Base-by-base conservation (phyloP, 129 eudicot species). In the Calendula officinalis region DNA sequence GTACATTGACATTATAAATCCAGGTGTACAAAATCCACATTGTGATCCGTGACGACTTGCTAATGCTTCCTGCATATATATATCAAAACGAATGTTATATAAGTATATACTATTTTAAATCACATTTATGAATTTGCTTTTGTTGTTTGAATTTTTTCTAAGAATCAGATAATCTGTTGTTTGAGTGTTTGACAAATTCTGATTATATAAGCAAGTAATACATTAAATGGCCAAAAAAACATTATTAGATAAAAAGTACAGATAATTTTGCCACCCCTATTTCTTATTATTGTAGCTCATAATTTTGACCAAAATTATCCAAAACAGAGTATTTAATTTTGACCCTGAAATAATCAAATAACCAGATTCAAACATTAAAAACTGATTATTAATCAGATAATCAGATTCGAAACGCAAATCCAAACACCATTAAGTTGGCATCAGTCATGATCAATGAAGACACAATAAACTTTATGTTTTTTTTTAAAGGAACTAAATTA, bases 11-110 rank as follows among this genome's bases (percentile, higher is more conserved):
- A 94, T 94, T 43, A 94, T 43, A 57, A 94, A 94, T 72, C 99
- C 99, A 57, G 99, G 97, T 62, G 99, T 94, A 60, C 99, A 94
- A 68, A 94, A 94, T 67, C 99, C 99, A 71, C 97, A 94, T 52
- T 94, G 99, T 53, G 99, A 94, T 17, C 99, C 99, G 56, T 89
- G 97, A 60, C 88, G 77, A 5, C 56, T 79, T 38, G 99, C 97
- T 50, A 94, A 81, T 36, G 81, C 77, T 75, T 94, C 95, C 99
- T 94, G 76, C 60, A 72, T 8, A 47, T 48, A 30, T 66, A 56
- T 65, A n/a, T n/a, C n/a, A 2, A 34, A 6, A 42, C 22, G 8
- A 12, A 62, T 40, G 32, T 36, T 41, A 13, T n/a, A 38, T 8
- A 16, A 4, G 5, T 45, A 63, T 33, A 34, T 7, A 22, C 30